Conservation (phyloP, 2,329 filamentous ascomycete species). For the Chaetothyriales sp. region DNA sequence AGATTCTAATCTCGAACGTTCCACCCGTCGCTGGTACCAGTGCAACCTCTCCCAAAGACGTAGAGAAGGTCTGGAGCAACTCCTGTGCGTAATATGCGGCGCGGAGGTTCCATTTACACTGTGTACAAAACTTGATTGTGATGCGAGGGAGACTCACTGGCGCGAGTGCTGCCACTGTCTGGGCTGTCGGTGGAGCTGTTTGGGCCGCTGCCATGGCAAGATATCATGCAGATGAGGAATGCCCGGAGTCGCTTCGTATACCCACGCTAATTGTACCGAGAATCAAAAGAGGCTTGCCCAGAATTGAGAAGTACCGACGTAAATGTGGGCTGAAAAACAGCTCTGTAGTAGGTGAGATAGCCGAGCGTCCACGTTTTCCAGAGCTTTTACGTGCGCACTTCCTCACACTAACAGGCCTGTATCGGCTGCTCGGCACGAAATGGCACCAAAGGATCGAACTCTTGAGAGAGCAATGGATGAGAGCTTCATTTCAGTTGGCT, state of each 20-base stretch:
- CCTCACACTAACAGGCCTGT: too few relatives aligned
- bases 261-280: neutral
- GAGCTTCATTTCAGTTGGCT: neutral
- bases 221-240: neutral
- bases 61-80: slow-evolving; percentile 81
- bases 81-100: slow-evolving; percentile 89
- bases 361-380: neutral
- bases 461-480: neutral
- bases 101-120: slow-evolving; percentile 82
- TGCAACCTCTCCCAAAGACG: slow-evolving; percentile 69
- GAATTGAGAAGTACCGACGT: neutral
- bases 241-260: neutral
- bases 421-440: neutral
- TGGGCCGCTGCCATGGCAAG: neutral
- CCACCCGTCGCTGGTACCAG: slow-evolving; percentile 76
- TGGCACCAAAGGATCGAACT: neutral
- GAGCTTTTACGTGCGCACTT: neutral
- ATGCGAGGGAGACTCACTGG: slow-evolving; percentile 49
- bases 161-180: neutral
- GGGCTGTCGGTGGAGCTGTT: neutral
- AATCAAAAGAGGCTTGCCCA: neutral
- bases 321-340: neutral
- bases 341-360: neutral
- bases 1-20: slow-evolving; percentile 60
- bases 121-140: slow-evolving; percentile 82